Conservation (phyloP, 2,329 filamentous ascomycete species). For the Fusarium sp. region DNA sequence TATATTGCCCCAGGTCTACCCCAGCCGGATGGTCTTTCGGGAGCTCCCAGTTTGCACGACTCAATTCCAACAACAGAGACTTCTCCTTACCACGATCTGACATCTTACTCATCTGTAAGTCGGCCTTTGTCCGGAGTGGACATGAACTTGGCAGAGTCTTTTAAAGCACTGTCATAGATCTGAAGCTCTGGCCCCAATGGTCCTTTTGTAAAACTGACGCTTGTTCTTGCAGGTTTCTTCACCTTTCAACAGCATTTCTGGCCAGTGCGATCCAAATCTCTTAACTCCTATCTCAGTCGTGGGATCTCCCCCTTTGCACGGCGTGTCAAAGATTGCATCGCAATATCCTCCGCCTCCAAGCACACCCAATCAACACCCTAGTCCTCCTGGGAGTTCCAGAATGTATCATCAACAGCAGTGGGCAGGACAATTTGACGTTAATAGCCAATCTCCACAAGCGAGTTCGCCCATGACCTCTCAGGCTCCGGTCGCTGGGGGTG, state of each 20-base stretch:
- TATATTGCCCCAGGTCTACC: constrained; percentile 47
- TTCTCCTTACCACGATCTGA: constrained; percentile 44
- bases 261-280: constrained; percentile 55
- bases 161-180: background rate
- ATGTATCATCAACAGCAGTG: constrained; percentile 58
- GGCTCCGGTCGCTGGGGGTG: constrained; percentile 47
- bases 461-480: constrained; percentile 57
- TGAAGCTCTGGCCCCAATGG: background rate
- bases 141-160: background rate
- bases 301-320: constrained; percentile 58
- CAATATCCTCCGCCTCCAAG: constrained; percentile 52
- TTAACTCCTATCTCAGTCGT: constrained; percentile 62
- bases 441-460: constrained; percentile 52
- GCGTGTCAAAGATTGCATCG: constrained; percentile 53
- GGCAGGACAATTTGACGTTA: constrained; percentile 52
- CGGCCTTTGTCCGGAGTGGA: background rate
- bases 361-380: constrained; percentile 54
- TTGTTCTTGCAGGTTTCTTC: constrained; percentile 32
- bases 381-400: constrained; percentile 57
- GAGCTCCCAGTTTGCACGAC: constrained; percentile 41
- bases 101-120: constrained; percentile 48
- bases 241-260: constrained; percentile 45
- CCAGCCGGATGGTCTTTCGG: constrained; percentile 45
- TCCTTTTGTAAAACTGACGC: constrained; percentile 5
- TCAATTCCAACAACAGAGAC: constrained; percentile 37